Evolutionary conservation across 2,329 filamentous ascomycete species (phyloP).

Genomic region (Curvularia sp.): DNA sequence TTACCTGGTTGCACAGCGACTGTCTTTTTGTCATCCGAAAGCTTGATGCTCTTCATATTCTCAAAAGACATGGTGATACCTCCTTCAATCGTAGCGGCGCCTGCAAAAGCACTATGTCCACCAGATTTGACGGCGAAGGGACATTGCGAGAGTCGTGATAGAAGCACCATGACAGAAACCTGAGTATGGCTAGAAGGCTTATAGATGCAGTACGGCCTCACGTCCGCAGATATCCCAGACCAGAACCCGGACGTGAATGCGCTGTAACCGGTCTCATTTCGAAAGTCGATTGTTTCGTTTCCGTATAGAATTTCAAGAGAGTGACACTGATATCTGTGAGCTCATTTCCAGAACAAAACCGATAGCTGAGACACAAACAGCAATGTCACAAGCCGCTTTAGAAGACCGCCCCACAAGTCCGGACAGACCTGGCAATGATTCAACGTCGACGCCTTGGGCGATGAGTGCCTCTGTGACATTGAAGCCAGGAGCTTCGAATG

Average conservation of each 20-base stretch:
- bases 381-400: slow-evolving; percentile 16
- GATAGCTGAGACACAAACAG: slow-evolving; percentile 17
- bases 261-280: slow-evolving; percentile 16
- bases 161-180: slow-evolving; percentile 23
- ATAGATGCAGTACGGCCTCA: slow-evolving; percentile 36
- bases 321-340: slow-evolving; percentile 20
- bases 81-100: slow-evolving; percentile 51
- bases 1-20: slow-evolving; percentile 44
- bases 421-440: slow-evolving; percentile 15
- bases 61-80: slow-evolving; percentile 55
- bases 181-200: slow-evolving; percentile 22
- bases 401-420: slow-evolving; percentile 2
- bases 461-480: slow-evolving; percentile 25
- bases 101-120: slow-evolving; percentile 51
- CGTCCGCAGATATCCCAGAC: slow-evolving; percentile 29
- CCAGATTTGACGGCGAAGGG: slow-evolving; percentile 55
- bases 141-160: slow-evolving; percentile 27
- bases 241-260: slow-evolving; percentile 28
- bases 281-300: slow-evolving; percentile 14
- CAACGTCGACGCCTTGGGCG: slow-evolving; percentile 21
- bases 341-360: neutral
- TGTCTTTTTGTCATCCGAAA: slow-evolving; percentile 34
- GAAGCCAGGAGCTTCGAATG: slow-evolving; percentile 19
- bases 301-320: slow-evolving; percentile 31
- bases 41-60: slow-evolving; percentile 37